phyloP scores from a whole-genome alignment of 2,329 filamentous ascomycete genomes.

The Aspergillus sergii region DNA sequence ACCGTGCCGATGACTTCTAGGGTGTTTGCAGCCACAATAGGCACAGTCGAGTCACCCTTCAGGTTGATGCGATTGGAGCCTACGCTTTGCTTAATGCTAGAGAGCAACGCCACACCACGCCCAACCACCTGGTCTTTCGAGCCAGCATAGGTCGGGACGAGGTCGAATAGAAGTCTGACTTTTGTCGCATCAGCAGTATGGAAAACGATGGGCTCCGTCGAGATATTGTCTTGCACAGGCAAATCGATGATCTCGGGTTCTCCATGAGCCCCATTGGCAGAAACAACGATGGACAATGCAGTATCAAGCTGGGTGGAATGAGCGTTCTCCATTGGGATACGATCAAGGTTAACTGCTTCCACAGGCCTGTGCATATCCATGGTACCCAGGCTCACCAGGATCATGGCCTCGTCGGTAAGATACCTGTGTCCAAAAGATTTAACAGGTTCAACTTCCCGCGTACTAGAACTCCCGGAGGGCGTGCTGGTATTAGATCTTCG shows the following conservation, averaged over 20 bases:
- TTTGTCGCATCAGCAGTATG: constrained; percentile 74
- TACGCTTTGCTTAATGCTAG: constrained; percentile 78
- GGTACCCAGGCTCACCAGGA: constrained; percentile 88
- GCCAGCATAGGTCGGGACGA: constrained; percentile 92
- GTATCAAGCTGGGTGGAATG: constrained; percentile 94
- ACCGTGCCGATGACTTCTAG: constrained; percentile 91
- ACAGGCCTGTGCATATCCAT: constrained; percentile 88
- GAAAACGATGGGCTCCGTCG: constrained; percentile 91
- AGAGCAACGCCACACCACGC: constrained; percentile 83
- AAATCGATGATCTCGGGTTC: constrained; percentile 89
- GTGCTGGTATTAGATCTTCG: constrained; percentile 42
- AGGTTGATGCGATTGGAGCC: constrained; percentile 87
- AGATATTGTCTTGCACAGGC: constrained; percentile 89
- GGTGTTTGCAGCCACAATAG: constrained; percentile 78
- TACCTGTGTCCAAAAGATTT: constrained; percentile 97
- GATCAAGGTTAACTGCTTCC: constrained; percentile 82
- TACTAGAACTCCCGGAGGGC: constrained; percentile 42
- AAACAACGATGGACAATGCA: constrained; percentile 86
- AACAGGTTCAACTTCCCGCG: constrained; percentile 68
- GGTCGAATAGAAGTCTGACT: constrained; percentile 90
- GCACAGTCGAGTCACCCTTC: constrained; percentile 88
- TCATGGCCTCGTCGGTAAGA: constrained; percentile 82
- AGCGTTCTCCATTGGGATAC: constrained; percentile 82
- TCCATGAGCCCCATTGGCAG: constrained; percentile 79
- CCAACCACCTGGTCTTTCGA: constrained; percentile 79